Conservation (phyloP, 345 rosid species). For the Linum tenue region DNA sequence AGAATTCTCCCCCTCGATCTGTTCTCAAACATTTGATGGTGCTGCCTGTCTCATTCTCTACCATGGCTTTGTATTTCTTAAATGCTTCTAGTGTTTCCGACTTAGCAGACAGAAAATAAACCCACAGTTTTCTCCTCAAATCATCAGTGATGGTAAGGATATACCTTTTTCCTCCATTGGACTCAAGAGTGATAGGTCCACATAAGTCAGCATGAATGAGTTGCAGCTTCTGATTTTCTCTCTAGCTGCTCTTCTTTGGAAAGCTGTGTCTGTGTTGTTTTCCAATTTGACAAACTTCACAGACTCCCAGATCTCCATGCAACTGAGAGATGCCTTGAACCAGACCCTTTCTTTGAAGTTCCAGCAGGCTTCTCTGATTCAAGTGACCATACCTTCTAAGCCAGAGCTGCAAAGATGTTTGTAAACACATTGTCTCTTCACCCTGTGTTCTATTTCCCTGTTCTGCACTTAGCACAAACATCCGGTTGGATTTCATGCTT, state of each 20-base stretch:
- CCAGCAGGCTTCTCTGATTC: no score
- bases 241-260: no score
- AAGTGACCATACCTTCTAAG: no score
- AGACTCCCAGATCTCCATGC: not conserved
- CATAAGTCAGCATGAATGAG: slow-evolving; percentile 1
- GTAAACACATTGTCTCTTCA: no score
- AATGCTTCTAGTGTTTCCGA: not conserved
- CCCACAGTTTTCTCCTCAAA: not conserved
- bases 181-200: not conserved
- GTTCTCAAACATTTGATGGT: not conserved
- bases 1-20: not conserved
- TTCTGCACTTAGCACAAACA: no score
- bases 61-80: not conserved
- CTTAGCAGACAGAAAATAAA: not conserved
- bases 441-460: no score
- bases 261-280: not conserved
- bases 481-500: no score
- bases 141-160: not conserved
- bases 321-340: no score
- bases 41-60: not conserved
- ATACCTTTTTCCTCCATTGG: not conserved
- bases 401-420: no score
- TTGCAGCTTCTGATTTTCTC: not conserved
- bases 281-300: not conserved
- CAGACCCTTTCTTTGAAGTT: no score